A percentile compares a stretch with the other conserved stretches of the same genome.
phyloP scores from a whole-genome alignment of 768 basidiomycete genomes.

The Macrocybe gigantea region DNA sequence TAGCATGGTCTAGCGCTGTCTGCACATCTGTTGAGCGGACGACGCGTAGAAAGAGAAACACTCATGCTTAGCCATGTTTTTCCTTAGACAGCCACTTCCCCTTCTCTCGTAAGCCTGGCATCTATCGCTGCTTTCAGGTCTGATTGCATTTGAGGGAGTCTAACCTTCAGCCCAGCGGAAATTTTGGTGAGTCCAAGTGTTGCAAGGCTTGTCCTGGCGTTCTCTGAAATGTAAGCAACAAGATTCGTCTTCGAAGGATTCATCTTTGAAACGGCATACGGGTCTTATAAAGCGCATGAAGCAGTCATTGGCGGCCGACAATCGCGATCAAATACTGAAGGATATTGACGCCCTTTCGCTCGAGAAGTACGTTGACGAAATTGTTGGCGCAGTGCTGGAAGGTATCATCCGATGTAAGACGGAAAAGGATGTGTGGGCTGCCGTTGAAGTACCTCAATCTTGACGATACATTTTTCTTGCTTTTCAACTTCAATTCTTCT shows the following conservation, averaged over 20 bases:
- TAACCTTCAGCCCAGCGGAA: slow-evolving; percentile 38
- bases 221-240: slow-evolving; percentile 1
- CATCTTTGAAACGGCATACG: slow-evolving; percentile 93
- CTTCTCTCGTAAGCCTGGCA: slow-evolving; percentile 53
- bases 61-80: slow-evolving; percentile 53
- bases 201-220: background rate
- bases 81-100: slow-evolving; percentile 62
- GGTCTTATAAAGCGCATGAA: slow-evolving; percentile 92
- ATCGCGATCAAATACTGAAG: slow-evolving; percentile 83
- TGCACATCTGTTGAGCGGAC: slow-evolving; percentile 14
- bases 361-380: slow-evolving; percentile 95
- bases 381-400: slow-evolving; percentile 81
- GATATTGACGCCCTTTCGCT: slow-evolving; percentile 87
- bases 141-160: slow-evolving; percentile 47
- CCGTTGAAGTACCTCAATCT: slow-evolving; percentile 70
- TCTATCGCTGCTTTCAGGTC: slow-evolving; percentile 44
- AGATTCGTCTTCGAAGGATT: slow-evolving; percentile 75
- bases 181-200: slow-evolving; percentile 38
- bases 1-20: slow-evolving; percentile 54
- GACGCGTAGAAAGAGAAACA: background rate
- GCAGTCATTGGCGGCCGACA: slow-evolving; percentile 77
- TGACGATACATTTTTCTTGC: background rate
- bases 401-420: slow-evolving; percentile 85
- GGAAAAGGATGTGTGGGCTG: slow-evolving; percentile 87
- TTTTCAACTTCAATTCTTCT: slow-evolving; percentile 1